phyloP scores from a whole-genome alignment of 2,329 filamentous ascomycete genomes.

The Trichocomaceae sp. region DNA sequence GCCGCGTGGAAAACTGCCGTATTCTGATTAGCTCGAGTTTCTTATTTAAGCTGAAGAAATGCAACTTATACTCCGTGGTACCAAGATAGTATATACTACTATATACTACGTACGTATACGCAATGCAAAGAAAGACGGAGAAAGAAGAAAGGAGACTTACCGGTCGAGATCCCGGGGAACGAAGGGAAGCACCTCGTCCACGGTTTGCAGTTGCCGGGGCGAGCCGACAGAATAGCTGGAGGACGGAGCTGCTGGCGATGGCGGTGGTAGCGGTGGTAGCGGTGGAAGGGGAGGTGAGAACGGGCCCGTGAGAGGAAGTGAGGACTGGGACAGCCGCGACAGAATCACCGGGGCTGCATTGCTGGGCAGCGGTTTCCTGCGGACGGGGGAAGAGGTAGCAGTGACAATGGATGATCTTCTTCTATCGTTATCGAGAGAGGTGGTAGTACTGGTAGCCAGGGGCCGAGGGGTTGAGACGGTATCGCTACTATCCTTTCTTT shows the following conservation, averaged over 20 bases:
- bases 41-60: background rate
- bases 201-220: constrained; percentile 12
- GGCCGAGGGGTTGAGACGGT: constrained; percentile 5
- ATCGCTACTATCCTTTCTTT: constrained; percentile 14
- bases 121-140: background rate
- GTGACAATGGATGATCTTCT: constrained; percentile 33
- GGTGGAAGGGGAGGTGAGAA: background rate
- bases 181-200: constrained; percentile 14
- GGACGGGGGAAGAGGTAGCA: constrained; percentile 40
- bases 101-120: background rate
- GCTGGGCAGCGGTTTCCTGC: constrained; percentile 50
- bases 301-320: background rate
- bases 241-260: constrained; percentile 1
- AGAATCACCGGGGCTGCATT: constrained; percentile 42
- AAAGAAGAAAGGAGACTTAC: constrained; percentile 6
- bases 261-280: constrained; percentile 16
- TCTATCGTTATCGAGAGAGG: constrained; percentile 2
- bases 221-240: constrained; percentile 3
- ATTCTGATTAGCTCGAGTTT: constrained; percentile 4
- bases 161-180: constrained; percentile 16
- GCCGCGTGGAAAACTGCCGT: constrained; percentile 35
- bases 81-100: too few species aligned
- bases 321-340: constrained; percentile 19
- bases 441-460: constrained; percentile 1
- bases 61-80: background rate